These are phyloP conservation scores for Diaporthe vaccinii DNA, from an alignment of 2,329 filamentous ascomycete species.

Conservation along the genomic window DNA sequence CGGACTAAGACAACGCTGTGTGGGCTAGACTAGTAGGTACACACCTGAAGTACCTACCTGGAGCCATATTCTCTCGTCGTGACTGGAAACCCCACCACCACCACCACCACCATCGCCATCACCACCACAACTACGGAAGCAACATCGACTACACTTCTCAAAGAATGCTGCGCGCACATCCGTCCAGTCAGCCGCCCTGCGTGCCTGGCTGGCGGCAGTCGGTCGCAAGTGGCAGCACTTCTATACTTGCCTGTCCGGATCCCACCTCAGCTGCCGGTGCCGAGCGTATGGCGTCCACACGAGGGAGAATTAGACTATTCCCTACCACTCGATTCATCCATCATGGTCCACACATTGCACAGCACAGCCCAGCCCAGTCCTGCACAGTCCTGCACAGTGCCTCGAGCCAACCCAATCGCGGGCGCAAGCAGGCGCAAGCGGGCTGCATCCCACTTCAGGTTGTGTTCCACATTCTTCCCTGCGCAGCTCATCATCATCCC, in stretches of 20 bases:
- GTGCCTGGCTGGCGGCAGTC: slow-evolving; percentile 12
- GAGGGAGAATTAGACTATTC: slow-evolving; percentile 1
- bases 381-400: slow-evolving; percentile 38
- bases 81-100: neutral
- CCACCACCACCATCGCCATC: neutral
- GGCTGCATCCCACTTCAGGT: slow-evolving; percentile 21
- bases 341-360: neutral
- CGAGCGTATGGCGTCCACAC: slow-evolving; percentile 27
- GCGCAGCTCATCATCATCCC: slow-evolving; percentile 9
- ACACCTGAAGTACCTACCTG: neutral
- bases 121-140: neutral
- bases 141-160: neutral
- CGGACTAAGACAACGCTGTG: slow-evolving; percentile 20
- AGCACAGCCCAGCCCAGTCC: neutral
- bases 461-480: slow-evolving; percentile 12
- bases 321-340: slow-evolving; percentile 7
- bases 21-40: neutral
- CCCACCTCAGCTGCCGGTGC: slow-evolving; percentile 25
- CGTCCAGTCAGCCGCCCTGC: slow-evolving; percentile 9
- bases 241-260: slow-evolving; percentile 9
- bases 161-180: neutral
- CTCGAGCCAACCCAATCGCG: slow-evolving; percentile 23
- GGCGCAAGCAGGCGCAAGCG: slow-evolving; percentile 34
- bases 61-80: neutral
- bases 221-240: neutral